Percentiles rank a stretch among this genome's conserved stretches.
These are phyloP conservation scores for Cryphonectria naterciae DNA, from an alignment of 2,329 filamentous ascomycete species.

Conservation along the genomic window DNA sequence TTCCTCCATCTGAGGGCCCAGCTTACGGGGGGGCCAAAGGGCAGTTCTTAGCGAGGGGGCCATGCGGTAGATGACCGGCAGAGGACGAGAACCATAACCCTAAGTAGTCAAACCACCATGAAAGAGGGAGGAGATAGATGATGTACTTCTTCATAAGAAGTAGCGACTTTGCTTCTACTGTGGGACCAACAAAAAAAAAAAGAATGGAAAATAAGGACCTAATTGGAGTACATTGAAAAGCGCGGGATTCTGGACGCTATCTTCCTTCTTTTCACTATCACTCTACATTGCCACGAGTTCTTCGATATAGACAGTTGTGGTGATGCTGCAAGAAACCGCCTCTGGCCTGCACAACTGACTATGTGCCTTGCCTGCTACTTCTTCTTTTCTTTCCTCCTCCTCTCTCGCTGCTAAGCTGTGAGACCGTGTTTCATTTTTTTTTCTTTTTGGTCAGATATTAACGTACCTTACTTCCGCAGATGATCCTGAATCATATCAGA, in stretches of 20 bases:
- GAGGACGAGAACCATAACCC: background rate
- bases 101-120: background rate
- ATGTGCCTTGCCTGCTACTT: too few relatives aligned
- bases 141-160: background rate
- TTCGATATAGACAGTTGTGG: background rate
- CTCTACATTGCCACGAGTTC: conserved; percentile 10
- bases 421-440: background rate
- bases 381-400: background rate
- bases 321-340: conserved; percentile 16
- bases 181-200: too few relatives aligned
- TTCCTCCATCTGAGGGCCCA: conserved; percentile 7
- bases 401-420: background rate
- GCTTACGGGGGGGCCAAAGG: background rate
- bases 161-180: too few relatives aligned
- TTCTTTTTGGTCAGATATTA: background rate
- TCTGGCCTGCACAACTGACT: background rate
- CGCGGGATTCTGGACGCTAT: too few relatives aligned
- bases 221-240: too few relatives aligned
- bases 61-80: conserved; percentile 4
- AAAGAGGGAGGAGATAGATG: background rate
- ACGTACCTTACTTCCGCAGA: background rate
- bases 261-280: background rate
- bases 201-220: too few relatives aligned
- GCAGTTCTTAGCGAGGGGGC: conserved; percentile 27
- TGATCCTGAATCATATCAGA: background rate